Conservation (phyloP, 2,329 filamentous ascomycete genomes). For the Pseudocercospora crystallina region DNA sequence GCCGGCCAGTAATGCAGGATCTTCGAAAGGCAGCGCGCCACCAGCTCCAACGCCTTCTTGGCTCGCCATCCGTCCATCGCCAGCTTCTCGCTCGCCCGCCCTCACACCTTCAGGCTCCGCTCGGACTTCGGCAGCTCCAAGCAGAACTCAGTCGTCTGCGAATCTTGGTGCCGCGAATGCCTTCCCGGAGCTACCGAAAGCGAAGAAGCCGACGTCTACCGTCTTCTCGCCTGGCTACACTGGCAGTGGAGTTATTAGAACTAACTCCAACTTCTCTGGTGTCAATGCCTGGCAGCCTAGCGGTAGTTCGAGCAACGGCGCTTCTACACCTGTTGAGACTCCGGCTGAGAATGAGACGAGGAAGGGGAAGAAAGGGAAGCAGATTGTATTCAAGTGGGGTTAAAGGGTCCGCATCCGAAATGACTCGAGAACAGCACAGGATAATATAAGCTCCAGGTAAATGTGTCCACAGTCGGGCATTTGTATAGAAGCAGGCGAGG, state of each 20-base stretch:
- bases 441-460: too few relatives aligned
- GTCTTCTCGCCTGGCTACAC: slow-evolving; percentile 53
- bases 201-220: slow-evolving; percentile 65
- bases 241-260: slow-evolving; percentile 45
- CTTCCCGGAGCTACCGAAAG: slow-evolving; percentile 80
- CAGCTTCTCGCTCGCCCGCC: slow-evolving; percentile 35
- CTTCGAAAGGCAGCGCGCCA: slow-evolving; percentile 18
- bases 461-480: too few relatives aligned
- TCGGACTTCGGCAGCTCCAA: slow-evolving; percentile 35
- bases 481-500: too few relatives aligned
- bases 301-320: slow-evolving; percentile 25
- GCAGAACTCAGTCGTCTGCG: slow-evolving; percentile 36
- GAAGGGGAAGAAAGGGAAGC: slow-evolving; percentile 52
- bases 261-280: slow-evolving; percentile 40
- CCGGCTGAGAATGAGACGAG: slow-evolving; percentile 36
- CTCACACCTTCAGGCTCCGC: slow-evolving; percentile 29
- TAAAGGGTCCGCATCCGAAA: slow-evolving; percentile 22
- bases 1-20: slow-evolving; percentile 23
- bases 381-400: slow-evolving; percentile 53
- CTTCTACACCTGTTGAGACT: slow-evolving; percentile 19
- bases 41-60: slow-evolving; percentile 27
- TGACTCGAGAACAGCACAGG: too few relatives aligned
- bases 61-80: slow-evolving; percentile 32
- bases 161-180: slow-evolving; percentile 52
- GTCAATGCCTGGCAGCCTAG: slow-evolving; percentile 43